Conservation (phyloP, 2,329 filamentous ascomycete genomes). For the Botrytis fragariae region DNA sequence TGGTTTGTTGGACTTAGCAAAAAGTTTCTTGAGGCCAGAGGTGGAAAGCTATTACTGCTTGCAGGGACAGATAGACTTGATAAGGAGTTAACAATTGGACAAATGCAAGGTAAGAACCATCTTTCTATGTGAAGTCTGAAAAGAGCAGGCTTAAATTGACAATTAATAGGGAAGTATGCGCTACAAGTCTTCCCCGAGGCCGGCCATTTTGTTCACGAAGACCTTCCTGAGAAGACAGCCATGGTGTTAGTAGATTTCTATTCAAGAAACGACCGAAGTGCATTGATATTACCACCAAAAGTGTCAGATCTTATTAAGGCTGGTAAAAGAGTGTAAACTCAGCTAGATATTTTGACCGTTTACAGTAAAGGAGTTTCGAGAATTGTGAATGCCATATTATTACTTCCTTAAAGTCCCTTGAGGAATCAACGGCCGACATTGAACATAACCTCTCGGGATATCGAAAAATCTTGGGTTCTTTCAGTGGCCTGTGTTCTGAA, state of each 20-base stretch:
- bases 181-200: conserved; percentile 92
- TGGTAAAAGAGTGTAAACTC: conserved; percentile 53
- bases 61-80: conserved; percentile 89
- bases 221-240: conserved; percentile 87
- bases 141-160: conserved; percentile 14
- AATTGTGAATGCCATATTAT: not conserved
- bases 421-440: not conserved
- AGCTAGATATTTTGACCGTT: not conserved
- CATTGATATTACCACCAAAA: conserved; percentile 86
- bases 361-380: not conserved
- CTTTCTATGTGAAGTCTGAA: not conserved
- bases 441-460: not conserved
- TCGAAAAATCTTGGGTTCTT: not conserved
- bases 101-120: conserved; percentile 76
- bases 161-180: conserved; percentile 75
- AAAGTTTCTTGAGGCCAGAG: conserved; percentile 79
- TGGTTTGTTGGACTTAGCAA: conserved; percentile 88
- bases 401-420: not conserved
- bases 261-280: conserved; percentile 81
- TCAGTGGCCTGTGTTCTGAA: not conserved
- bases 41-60: conserved; percentile 80
- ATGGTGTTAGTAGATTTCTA: conserved; percentile 86
- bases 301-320: conserved; percentile 70
- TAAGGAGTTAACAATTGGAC: conserved; percentile 89
- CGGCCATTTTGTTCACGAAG: conserved; percentile 95